These are phyloP conservation scores for Mrakia hoshinonis DNA, from an alignment of 768 basidiomycete genomes.

Conservation along the genomic window DNA sequence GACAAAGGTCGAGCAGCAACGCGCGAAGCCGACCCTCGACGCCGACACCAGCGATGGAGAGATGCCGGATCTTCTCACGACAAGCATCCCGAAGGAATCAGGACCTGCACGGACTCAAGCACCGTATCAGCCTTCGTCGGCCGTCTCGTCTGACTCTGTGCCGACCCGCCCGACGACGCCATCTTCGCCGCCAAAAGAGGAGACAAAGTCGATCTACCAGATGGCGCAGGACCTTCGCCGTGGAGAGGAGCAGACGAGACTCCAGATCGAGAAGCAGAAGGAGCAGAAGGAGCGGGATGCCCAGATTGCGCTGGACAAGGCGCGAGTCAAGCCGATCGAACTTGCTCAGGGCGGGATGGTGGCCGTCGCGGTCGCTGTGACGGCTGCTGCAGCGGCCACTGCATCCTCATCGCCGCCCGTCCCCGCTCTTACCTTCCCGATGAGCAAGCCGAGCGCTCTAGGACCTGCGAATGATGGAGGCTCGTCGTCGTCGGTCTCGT, in stretches of 20 bases:
- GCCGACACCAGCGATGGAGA: too few relatives aligned
- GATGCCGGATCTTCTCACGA: too few relatives aligned
- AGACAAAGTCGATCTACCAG: background rate
- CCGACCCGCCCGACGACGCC: background rate
- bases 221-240: background rate
- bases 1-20: too few relatives aligned
- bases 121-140: background rate
- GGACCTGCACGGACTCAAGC: too few relatives aligned
- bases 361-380: background rate
- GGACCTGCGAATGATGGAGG: background rate
- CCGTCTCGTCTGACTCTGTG: background rate
- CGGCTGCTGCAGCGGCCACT: background rate
- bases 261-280: background rate
- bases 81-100: too few relatives aligned
- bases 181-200: background rate
- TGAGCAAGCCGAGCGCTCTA: background rate
- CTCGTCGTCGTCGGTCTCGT: background rate
- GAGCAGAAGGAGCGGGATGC: too few relatives aligned
- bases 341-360: too few relatives aligned
- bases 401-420: background rate
- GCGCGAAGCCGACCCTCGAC: too few relatives aligned
- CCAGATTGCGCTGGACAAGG: too few relatives aligned
- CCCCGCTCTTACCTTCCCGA: background rate
- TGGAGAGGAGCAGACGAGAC: background rate
- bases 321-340: too few relatives aligned